These are phyloP conservation scores for Hirsutella minnesotensis DNA, from an alignment of 2,329 filamentous ascomycete species.

Conservation along the genomic window DNA sequence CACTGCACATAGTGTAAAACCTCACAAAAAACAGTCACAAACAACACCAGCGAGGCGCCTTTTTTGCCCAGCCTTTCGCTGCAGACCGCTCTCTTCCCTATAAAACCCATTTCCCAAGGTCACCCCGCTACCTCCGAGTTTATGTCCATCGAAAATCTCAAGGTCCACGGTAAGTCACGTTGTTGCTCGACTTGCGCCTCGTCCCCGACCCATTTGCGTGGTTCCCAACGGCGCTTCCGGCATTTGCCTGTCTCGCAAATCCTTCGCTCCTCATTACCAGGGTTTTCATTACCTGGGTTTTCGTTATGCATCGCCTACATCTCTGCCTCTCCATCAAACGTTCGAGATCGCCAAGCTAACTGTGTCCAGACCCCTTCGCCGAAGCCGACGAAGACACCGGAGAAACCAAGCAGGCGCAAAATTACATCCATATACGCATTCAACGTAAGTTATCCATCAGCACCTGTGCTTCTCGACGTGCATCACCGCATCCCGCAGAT, in stretches of 20 bases:
- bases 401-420: slow-evolving; percentile 89
- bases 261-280: no score
- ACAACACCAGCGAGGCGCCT: slow-evolving; percentile 29
- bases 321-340: no score
- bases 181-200: not conserved
- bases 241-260: no score
- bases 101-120: slow-evolving; percentile 42
- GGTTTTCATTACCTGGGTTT: no score
- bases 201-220: not conserved
- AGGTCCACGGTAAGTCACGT: slow-evolving; percentile 67
- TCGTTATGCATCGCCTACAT: no score
- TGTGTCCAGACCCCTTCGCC: slow-evolving; percentile 88
- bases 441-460: slow-evolving; percentile 59
- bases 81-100: slow-evolving; percentile 20
- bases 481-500: no score
- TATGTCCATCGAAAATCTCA: slow-evolving; percentile 99
- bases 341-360: slow-evolving; percentile 17
- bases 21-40: slow-evolving; percentile 9
- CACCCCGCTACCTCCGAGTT: slow-evolving; percentile 62
- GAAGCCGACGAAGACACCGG: slow-evolving; percentile 99
- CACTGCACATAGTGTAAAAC: not conserved
- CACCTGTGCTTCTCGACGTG: not conserved
- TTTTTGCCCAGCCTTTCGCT: slow-evolving; percentile 35
- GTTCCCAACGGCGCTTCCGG: not conserved
- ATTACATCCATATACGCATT: slow-evolving; percentile 99